phyloP scores from a whole-genome alignment of 2,329 filamentous ascomycete genomes.

The Neopestalotiopsis sp. region DNA sequence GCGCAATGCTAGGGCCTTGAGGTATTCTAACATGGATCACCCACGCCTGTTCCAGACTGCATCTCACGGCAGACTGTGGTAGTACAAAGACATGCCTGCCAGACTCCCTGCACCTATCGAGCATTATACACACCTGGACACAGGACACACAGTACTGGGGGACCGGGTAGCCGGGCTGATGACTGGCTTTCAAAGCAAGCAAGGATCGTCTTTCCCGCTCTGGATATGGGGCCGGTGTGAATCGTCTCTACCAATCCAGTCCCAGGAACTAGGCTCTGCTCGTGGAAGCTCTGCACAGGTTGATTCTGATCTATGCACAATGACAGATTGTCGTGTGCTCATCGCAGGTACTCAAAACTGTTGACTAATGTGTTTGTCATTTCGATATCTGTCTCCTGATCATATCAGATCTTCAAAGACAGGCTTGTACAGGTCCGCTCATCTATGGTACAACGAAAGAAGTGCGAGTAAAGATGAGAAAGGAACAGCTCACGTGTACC shows the following conservation, averaged over 20 bases:
- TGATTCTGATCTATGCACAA: conserved; percentile 64
- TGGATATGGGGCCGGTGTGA: not conserved
- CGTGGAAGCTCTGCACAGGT: conserved; percentile 67
- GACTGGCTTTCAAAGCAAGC: not conserved
- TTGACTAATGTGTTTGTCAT: too few relatives aligned
- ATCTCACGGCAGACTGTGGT: not conserved
- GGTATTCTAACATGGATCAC: not conserved
- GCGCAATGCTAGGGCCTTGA: not conserved
- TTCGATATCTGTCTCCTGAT: too few relatives aligned
- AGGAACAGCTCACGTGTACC: not conserved
- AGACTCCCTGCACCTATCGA: not conserved
- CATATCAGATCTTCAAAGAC: too few relatives aligned
- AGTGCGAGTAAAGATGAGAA: not conserved
- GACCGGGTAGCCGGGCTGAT: not conserved
- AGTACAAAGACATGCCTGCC: not conserved
- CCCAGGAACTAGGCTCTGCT: not conserved
- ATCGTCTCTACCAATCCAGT: not conserved
- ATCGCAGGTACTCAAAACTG: too few relatives aligned
- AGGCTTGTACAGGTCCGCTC: too few relatives aligned
- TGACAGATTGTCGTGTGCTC: too few relatives aligned
- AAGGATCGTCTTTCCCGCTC: not conserved
- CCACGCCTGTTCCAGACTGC: not conserved
- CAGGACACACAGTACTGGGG: not conserved
- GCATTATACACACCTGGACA: not conserved
- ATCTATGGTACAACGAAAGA: not conserved